Evolutionary conservation across 1,139 yeast genomes (phyloP).

Genomic region (Hansenula lynferdii): DNA sequence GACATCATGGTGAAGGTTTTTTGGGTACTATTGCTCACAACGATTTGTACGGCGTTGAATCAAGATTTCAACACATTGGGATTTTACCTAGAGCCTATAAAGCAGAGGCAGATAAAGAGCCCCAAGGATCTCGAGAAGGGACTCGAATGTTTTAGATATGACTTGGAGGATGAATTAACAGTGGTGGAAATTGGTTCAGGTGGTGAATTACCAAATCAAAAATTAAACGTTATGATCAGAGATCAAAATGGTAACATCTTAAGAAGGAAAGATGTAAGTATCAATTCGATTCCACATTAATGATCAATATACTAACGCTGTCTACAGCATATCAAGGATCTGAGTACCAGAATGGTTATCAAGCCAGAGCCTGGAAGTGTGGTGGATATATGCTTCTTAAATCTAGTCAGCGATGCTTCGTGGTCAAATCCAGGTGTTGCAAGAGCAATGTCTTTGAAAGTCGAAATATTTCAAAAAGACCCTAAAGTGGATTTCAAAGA

Average conservation of each 20-base stretch:
- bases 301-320: not conserved
- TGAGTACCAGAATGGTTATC: conserved; percentile 6
- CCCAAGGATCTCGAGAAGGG: not conserved
- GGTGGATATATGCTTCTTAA: conserved; percentile 17
- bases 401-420: conserved; percentile 21
- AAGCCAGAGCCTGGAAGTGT: conserved; percentile 6
- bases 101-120: not conserved
- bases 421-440: conserved; percentile 13
- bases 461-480: conserved; percentile 6
- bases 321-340: conserved; percentile 6
- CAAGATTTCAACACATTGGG: no score
- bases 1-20: not conserved
- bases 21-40: not conserved
- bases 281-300: not conserved
- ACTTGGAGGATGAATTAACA: conserved; percentile 3
- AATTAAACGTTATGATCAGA: conserved; percentile 4
- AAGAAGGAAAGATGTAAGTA: conserved; percentile 6
- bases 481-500: conserved; percentile 2
- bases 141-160: conserved; percentile 7
- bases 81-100: not conserved
- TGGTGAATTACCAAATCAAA: conserved; percentile 6
- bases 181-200: conserved; percentile 6
- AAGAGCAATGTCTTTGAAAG: conserved; percentile 5
- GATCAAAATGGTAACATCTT: conserved; percentile 9
- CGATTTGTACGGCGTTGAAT: no score